These are phyloP conservation scores for Lactifluus pinguis DNA, from an alignment of 768 basidiomycete species.

Conservation along the genomic window DNA sequence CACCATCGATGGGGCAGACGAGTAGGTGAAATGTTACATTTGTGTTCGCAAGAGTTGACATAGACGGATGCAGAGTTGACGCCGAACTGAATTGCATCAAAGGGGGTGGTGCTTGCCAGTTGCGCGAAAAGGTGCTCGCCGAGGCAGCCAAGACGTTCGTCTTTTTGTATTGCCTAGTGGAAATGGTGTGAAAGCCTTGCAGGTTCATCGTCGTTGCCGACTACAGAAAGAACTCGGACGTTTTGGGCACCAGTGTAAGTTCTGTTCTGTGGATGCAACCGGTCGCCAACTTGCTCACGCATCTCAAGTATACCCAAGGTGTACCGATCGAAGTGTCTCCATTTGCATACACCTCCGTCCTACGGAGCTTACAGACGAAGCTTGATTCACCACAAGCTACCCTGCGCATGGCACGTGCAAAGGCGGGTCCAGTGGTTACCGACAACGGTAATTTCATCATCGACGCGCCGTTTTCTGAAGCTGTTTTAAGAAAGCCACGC, in stretches of 20 bases:
- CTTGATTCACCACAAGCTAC: slow-evolving; percentile 60
- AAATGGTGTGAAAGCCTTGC: background rate
- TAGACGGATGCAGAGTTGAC: slow-evolving; percentile 59
- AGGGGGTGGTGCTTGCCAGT: slow-evolving; percentile 93
- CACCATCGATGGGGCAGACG: slow-evolving; percentile 97
- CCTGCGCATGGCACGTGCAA: slow-evolving; percentile 90
- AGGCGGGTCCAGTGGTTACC: slow-evolving; percentile 92
- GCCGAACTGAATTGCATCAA: slow-evolving; percentile 85
- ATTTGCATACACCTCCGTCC: slow-evolving; percentile 86
- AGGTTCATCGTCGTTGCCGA: slow-evolving; percentile 92
- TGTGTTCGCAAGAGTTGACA: background rate
- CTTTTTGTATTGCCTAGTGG: background rate
- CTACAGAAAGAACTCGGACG: slow-evolving; percentile 83
- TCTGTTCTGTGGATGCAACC: background rate
- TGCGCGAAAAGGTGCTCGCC: slow-evolving; percentile 95
- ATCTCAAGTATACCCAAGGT: slow-evolving; percentile 67
- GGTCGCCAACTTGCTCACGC: slow-evolving; percentile 6
- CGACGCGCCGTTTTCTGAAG: slow-evolving; percentile 81
- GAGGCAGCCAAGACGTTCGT: slow-evolving; percentile 84
- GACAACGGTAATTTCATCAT: slow-evolving; percentile 98
- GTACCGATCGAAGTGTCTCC: slow-evolving; percentile 96
- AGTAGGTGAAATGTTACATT: slow-evolving; percentile 42
- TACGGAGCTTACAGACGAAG: slow-evolving; percentile 51
- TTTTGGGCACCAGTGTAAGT: slow-evolving; percentile 75
- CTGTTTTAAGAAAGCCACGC: slow-evolving; percentile 39